Evolutionary conservation across 345 rosid species (phyloP), one percentile per base, ranked within the genome.

Genomic region (Heritiera fomes): DNA sequence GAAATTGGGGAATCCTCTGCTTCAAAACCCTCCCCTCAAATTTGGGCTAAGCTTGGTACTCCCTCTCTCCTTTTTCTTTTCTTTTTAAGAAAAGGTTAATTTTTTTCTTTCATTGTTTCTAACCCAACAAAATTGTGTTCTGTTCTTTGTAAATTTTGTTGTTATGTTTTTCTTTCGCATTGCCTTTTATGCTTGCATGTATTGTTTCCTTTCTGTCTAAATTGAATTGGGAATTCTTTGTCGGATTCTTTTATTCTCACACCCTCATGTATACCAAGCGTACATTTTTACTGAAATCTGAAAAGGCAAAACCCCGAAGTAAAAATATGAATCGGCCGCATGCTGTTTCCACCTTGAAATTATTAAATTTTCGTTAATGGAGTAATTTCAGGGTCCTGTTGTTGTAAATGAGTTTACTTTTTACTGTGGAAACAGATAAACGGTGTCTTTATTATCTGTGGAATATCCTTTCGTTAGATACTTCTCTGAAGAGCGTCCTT

Each of bases 1-100:
- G 78, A 76, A 76, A 59, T 76, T 76, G 78, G 78, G 47, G 78
- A 76, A 49, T 76, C 70, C 60, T 76, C 75, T 71, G 59, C 23
- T 72, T 72, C 78, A 17, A 49, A 63, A 76, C 20, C 59, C 8
- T 46, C 70, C 28, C 18, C 71, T 45, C 69, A 47, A 47, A 30
- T 63, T 50, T 62, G 78, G 78, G 78, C 78, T 7, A 76, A 76
- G 71, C 78, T 72, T 72, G 75, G 75, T 72, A 72, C 7, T 47
- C 2, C 38, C 52, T 12, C 12, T 1, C 8, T 20, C 59, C 28
- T 34, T 71, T 70, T 2, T 20, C 20, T 18, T 23, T 5, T 43
- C 45, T 41, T 18, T 18, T 23, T 30, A 8, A 9, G n/a, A 43
- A 17, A 66, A 40, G 8, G 58, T 5, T 15, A 41, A 18, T 0